Evolutionary conservation across 1,284 basidiomycete genomes (phyloP).

Genomic region (Pisolithus thermaeus): DNA sequence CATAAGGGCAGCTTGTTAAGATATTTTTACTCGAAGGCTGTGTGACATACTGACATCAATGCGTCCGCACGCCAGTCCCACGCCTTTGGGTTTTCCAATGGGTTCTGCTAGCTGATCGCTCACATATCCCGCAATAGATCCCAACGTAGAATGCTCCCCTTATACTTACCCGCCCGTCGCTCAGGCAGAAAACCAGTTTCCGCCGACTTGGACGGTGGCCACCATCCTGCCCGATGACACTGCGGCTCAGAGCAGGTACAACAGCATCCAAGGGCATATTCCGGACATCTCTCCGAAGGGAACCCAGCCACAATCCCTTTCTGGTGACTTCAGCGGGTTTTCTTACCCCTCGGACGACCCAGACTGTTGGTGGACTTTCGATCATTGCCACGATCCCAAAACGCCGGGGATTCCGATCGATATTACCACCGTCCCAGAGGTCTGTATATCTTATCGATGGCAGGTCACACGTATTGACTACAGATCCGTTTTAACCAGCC

Average conservation of each 20-base stretch:
- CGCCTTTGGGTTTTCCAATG: not conserved
- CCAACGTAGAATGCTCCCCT: constrained; percentile 33
- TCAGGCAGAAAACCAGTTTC: constrained; percentile 37
- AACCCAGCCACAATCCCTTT: constrained; percentile 17
- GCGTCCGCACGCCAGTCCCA: not conserved
- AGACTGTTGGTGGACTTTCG: constrained; percentile 56
- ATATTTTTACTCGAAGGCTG: no score
- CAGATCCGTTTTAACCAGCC: constrained; percentile 31
- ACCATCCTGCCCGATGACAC: constrained; percentile 41
- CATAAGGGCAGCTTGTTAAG: no score
- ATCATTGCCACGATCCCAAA: constrained; percentile 54
- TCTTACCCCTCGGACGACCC: constrained; percentile 33
- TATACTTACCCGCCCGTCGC: constrained; percentile 39
- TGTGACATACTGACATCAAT: not conserved
- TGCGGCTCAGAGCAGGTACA: constrained; percentile 38
- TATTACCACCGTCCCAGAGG: constrained; percentile 58
- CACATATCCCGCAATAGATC: constrained; percentile 19
- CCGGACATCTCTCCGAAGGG: constrained; percentile 36
- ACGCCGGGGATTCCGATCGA: constrained; percentile 40
- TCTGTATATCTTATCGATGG: constrained; percentile 13
- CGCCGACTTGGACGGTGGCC: constrained; percentile 39
- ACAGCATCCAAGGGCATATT: constrained; percentile 26
- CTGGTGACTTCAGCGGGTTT: constrained; percentile 31
- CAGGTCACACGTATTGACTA: not conserved
- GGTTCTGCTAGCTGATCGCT: not conserved